Evolutionary conservation across 371 early-diverging fungal genomes (phyloP).

Genomic region (Apophysomyces variabilis): DNA sequence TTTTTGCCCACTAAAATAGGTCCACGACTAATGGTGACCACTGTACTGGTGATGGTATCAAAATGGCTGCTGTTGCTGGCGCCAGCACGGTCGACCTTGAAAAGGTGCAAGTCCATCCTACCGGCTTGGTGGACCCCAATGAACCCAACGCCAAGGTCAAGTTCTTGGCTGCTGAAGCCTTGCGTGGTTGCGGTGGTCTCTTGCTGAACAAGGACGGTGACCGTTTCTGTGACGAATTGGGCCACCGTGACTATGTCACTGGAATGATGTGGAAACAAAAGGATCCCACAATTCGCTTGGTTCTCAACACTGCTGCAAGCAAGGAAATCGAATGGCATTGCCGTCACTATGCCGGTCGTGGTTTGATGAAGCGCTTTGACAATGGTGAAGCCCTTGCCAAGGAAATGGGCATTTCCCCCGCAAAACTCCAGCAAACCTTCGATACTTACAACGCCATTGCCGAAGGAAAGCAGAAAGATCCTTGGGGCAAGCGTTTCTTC

Average conservation of each 20-base stretch:
- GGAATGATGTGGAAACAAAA: constrained; percentile 83
- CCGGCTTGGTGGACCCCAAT: constrained; percentile 91
- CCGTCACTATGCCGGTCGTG: constrained; percentile 92
- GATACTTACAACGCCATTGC: constrained; percentile 83
- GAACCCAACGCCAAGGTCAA: constrained; percentile 89
- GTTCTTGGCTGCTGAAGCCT: constrained; percentile 95
- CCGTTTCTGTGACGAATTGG: constrained; percentile 95
- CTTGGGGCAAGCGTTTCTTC: constrained; percentile 93
- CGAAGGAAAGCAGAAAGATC: constrained; percentile 71
- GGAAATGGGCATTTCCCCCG: constrained; percentile 78
- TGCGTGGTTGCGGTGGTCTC: constrained; percentile 95
- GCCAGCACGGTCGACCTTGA: constrained; percentile 92
- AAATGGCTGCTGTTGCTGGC: constrained; percentile 83
- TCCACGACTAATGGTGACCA: constrained; percentile 94
- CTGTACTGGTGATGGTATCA: constrained; percentile 96
- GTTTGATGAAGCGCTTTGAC: constrained; percentile 83
- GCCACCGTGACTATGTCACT: constrained; percentile 87
- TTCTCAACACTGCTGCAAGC: constrained; percentile 84
- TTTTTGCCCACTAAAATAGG: neutral
- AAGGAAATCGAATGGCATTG: constrained; percentile 95
- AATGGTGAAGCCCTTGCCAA: constrained; percentile 78
- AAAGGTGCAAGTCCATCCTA: constrained; percentile 97
- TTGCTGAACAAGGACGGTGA: constrained; percentile 82
- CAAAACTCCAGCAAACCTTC: constrained; percentile 76
- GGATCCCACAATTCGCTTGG: constrained; percentile 80